These are phyloP conservation scores for Penicillium cataractarum DNA, from an alignment of 495 filamentous ascomycete species.

Conservation along the genomic window DNA sequence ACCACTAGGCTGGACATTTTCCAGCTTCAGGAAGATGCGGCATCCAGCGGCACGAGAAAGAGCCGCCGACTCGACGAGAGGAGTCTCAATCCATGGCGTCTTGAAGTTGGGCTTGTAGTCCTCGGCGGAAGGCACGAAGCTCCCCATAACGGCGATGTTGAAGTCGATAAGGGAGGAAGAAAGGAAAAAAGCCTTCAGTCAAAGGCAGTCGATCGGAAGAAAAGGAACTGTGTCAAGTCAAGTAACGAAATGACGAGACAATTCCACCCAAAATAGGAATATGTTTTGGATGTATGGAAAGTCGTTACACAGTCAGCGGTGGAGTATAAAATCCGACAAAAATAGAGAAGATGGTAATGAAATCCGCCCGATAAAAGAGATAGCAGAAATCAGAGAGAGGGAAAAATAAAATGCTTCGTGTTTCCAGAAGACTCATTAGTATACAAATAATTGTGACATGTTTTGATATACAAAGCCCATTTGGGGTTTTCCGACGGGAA, in stretches of 20 bases:
- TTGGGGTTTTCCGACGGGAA: slow-evolving; percentile 45
- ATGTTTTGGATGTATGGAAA: slow-evolving; percentile 13
- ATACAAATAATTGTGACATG: slow-evolving; percentile 23
- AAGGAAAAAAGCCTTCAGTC: background rate
- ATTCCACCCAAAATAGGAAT: slow-evolving; percentile 19
- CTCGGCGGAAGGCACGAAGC: slow-evolving; percentile 38
- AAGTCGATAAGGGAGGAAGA: slow-evolving; percentile 11
- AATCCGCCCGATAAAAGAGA: slow-evolving; percentile 6
- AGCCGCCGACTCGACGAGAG: slow-evolving; percentile 66
- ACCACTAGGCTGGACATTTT: slow-evolving; percentile 88
- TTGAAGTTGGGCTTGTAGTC: slow-evolving; percentile 37
- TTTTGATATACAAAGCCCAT: slow-evolving; percentile 41
- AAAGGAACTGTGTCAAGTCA: slow-evolving; percentile 8
- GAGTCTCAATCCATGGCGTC: slow-evolving; percentile 72
- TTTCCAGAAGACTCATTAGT: slow-evolving; percentile 13
- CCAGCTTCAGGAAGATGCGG: slow-evolving; percentile 88
- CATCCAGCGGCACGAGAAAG: slow-evolving; percentile 76
- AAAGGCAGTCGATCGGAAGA: slow-evolving; percentile 1
- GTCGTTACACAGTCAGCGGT: slow-evolving; percentile 16
- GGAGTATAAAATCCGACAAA: slow-evolving; percentile 17
- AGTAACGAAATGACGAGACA: slow-evolving; percentile 8
- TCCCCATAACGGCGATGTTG: slow-evolving; percentile 34
- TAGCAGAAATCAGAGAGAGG: background rate
- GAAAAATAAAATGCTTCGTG: background rate
- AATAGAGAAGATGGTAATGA: slow-evolving; percentile 14